phyloP scores from a whole-genome alignment of 2,329 filamentous ascomycete genomes.

The Hypocrella siamensis region DNA sequence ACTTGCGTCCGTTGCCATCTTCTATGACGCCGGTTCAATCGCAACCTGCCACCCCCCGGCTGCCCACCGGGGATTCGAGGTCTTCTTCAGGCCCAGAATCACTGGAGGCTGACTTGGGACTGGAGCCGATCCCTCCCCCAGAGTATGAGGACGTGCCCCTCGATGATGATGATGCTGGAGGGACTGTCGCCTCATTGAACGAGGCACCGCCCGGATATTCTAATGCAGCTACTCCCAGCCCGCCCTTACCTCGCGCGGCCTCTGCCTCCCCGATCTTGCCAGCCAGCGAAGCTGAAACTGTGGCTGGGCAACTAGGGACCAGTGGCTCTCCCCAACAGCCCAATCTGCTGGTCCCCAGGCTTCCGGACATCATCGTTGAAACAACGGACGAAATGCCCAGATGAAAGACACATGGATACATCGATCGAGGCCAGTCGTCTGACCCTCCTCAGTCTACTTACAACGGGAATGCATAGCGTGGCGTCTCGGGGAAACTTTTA shows the following conservation, averaged over 20 bases:
- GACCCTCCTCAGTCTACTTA: too few relatives aligned
- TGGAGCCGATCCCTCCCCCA: conserved; percentile 32
- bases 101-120: conserved; percentile 33
- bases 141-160: conserved; percentile 36
- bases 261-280: conserved; percentile 6
- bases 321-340: conserved; percentile 33
- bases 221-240: conserved; percentile 13
- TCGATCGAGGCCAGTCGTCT: too few relatives aligned
- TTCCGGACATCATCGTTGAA: conserved; percentile 33
- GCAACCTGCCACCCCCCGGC: conserved; percentile 22
- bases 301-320: background rate
- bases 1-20: conserved; percentile 22
- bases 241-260: conserved; percentile 11
- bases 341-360: conserved; percentile 28
- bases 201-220: conserved; percentile 38
- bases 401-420: too few relatives aligned
- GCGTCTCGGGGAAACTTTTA: too few relatives aligned
- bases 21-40: conserved; percentile 26
- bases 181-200: conserved; percentile 23
- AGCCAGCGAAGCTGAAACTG: background rate
- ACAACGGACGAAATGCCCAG: conserved; percentile 5
- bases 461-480: too few relatives aligned
- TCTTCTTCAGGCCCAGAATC: conserved; percentile 37
- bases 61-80: conserved; percentile 15
- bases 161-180: conserved; percentile 19